Conservation (phyloP, 2,329 filamentous ascomycete genomes). For the Stagonosporopsis chrysanthemi region DNA sequence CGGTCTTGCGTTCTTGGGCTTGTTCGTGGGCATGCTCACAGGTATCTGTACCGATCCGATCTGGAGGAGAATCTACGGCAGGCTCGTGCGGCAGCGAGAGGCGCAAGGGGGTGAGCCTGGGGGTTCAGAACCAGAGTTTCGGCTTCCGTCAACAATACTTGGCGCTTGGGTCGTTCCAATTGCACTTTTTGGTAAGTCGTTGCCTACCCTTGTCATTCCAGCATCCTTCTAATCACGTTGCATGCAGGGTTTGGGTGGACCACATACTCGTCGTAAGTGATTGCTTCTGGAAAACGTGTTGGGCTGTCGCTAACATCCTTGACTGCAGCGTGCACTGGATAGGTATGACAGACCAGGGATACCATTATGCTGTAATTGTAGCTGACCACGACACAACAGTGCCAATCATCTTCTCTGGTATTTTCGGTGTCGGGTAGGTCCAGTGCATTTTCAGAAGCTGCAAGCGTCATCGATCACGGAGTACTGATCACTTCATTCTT, state of each 20-base stretch:
- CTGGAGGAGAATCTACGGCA: conserved; percentile 67
- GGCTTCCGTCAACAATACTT: conserved; percentile 70
- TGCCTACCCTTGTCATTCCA: conserved; percentile 32
- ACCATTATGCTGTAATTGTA: conserved; percentile 36
- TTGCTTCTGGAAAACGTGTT: conserved; percentile 63
- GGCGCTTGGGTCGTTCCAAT: conserved; percentile 81
- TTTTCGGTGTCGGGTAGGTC: conserved; percentile 57
- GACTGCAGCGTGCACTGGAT: conserved; percentile 58
- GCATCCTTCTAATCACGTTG: conserved; percentile 38
- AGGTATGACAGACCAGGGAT: conserved; percentile 49
- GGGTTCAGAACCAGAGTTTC: conserved; percentile 83
- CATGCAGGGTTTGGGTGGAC: conserved; percentile 78
- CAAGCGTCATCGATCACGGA: conserved; percentile 32
- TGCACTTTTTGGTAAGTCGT: conserved; percentile 75
- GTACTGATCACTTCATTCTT: conserved; percentile 40
- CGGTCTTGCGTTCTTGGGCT: conserved; percentile 76
- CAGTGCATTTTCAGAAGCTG: conserved; percentile 19
- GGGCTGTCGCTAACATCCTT: conserved; percentile 40
- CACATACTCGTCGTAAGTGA: conserved; percentile 75
- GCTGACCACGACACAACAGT: conserved; percentile 51
- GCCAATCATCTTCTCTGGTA: conserved; percentile 57
- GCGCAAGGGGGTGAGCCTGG: conserved; percentile 61
- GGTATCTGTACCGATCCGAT: conserved; percentile 70
- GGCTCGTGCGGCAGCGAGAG: conserved; percentile 64
- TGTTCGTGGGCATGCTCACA: conserved; percentile 69